phyloP scores from a whole-genome alignment of 306 rosid species.

The Cicer judaicum region DNA sequence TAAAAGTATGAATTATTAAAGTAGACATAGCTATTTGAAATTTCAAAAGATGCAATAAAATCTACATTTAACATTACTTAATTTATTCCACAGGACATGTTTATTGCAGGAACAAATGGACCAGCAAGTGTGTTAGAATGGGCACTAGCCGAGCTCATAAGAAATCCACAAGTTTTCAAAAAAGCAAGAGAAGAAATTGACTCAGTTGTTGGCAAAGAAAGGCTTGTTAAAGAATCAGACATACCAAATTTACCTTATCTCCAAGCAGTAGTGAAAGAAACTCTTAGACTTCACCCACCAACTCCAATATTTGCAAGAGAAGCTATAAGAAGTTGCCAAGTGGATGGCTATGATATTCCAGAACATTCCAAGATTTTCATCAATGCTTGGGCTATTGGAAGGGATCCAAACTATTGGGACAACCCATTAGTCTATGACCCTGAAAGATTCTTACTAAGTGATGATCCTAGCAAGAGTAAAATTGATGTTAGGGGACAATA shows the following conservation, averaged over 20 bases:
- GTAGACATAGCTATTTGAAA: too few relatives aligned
- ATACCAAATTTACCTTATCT: slow-evolving; percentile 58
- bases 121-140: slow-evolving; percentile 56
- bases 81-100: slow-evolving; percentile 55
- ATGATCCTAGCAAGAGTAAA: slow-evolving; percentile 41
- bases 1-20: too few relatives aligned
- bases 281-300: slow-evolving; percentile 59
- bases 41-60: too few relatives aligned
- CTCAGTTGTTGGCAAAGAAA: slow-evolving; percentile 47
- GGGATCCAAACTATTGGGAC: slow-evolving; percentile 52
- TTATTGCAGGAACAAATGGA: slow-evolving; percentile 60
- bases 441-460: slow-evolving; percentile 46
- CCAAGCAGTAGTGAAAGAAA: slow-evolving; percentile 56
- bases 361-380: slow-evolving; percentile 45
- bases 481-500: slow-evolving; percentile 56
- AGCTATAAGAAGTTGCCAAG: slow-evolving; percentile 41
- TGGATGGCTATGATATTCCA: slow-evolving; percentile 48
- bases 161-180: slow-evolving; percentile 40
- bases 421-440: slow-evolving; percentile 50
- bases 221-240: slow-evolving; percentile 52
- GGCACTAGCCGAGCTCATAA: slow-evolving; percentile 58
- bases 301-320: slow-evolving; percentile 55
- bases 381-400: slow-evolving; percentile 55
- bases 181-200: slow-evolving; percentile 61
- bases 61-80: neutral